phyloP scores from a whole-genome alignment of 106 monocot species.

The Platanthera guangdongensis region DNA sequence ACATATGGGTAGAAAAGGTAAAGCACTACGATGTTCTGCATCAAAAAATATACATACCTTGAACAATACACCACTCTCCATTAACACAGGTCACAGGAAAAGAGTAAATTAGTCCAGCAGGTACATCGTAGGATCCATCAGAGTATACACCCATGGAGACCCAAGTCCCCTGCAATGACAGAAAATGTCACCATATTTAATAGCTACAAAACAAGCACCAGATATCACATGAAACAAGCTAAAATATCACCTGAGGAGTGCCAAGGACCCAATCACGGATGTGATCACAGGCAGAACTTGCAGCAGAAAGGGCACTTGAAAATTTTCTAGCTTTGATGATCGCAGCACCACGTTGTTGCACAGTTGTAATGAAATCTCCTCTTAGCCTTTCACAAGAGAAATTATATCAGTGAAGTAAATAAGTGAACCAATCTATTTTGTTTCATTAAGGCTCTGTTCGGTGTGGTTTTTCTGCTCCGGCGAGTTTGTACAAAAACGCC shows the following conservation, averaged over 20 bases:
- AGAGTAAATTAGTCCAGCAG: slow-evolving; percentile 52
- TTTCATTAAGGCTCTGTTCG: not conserved
- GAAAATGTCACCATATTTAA: not conserved
- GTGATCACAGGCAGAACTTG: slow-evolving; percentile 72
- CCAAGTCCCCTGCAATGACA: slow-evolving; percentile 40
- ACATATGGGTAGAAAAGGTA: too few relatives aligned
- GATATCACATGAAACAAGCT: not conserved
- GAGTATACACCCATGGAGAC: slow-evolving; percentile 82
- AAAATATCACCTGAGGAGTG: slow-evolving; percentile 36
- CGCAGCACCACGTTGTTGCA: slow-evolving; percentile 55
- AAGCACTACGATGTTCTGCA: too few relatives aligned
- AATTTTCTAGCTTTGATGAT: slow-evolving; percentile 61
- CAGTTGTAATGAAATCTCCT: slow-evolving; percentile 44
- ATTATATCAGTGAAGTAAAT: not conserved
- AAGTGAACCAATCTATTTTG: not conserved
- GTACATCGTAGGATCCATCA: slow-evolving; percentile 58
- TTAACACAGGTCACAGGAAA: slow-evolving; percentile 61
- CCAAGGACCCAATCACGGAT: slow-evolving; percentile 64
- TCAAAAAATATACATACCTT: slow-evolving; percentile 25
- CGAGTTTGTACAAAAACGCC: too few relatives aligned
- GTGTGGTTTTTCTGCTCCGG: too few relatives aligned
- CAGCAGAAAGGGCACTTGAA: slow-evolving; percentile 57
- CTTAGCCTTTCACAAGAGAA: slow-evolving; percentile 30
- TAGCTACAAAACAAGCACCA: not conserved
- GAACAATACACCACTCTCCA: slow-evolving; percentile 63